Percentiles rank a stretch among this genome's conserved stretches.
These are phyloP conservation scores for Neurospora terricola DNA, from an alignment of 495 filamentous ascomycete genomes.

Conservation along the genomic window DNA sequence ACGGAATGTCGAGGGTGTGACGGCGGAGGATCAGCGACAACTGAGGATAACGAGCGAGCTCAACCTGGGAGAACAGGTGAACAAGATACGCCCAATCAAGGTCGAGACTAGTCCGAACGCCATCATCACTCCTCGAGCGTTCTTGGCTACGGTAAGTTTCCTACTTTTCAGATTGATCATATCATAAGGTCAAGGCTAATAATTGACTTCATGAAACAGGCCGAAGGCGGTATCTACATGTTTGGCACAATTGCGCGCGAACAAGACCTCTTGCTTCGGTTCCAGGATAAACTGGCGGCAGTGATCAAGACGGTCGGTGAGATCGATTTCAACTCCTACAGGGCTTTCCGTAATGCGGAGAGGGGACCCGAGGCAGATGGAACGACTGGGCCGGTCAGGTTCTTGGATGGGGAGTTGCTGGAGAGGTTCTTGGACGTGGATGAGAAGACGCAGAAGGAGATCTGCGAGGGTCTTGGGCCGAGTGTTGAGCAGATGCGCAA, in stretches of 20 bases:
- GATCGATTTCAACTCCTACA: constrained; percentile 65
- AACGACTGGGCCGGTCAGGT: constrained; percentile 58
- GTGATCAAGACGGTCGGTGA: constrained; percentile 55
- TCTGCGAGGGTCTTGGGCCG: constrained; percentile 50
- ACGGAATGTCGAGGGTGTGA: constrained; percentile 61
- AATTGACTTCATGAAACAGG: constrained; percentile 34
- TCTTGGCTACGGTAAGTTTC: constrained; percentile 72
- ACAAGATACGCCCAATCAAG: constrained; percentile 54
- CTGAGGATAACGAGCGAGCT: constrained; percentile 71
- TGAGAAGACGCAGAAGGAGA: constrained; percentile 52
- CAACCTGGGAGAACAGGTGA: constrained; percentile 83
- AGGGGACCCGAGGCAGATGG: constrained; percentile 43
- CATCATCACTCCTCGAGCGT: constrained; percentile 69
- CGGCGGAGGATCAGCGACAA: constrained; percentile 58
- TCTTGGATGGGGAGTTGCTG: constrained; percentile 87
- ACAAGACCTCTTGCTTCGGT: constrained; percentile 70
- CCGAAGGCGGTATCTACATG: constrained; percentile 86
- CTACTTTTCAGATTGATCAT: background rate
- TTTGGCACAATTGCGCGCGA: constrained; percentile 64
- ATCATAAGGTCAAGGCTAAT: constrained; percentile 15
- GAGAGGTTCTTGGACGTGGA: constrained; percentile 70
- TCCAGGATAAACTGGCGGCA: constrained; percentile 61
- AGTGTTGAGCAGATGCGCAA: constrained; percentile 63
- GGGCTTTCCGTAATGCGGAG: constrained; percentile 64
- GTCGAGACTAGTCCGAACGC: constrained; percentile 50